Evolutionary conservation across 352 stramenopile species (phyloP), one percentile per base, ranked within the genome.

Genomic region (Globisporangium spiculum): DNA sequence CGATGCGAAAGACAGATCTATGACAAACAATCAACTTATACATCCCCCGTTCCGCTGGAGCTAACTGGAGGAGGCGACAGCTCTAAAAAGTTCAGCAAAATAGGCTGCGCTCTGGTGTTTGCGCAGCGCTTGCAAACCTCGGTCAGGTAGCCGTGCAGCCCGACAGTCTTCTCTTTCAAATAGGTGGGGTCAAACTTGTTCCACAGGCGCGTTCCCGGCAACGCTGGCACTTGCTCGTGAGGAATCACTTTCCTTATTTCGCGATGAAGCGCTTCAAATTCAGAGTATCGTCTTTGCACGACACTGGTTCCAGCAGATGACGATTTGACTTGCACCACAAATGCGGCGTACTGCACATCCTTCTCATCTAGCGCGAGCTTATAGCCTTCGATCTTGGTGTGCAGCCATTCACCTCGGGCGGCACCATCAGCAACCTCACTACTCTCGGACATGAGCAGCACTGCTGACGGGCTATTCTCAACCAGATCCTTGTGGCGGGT

Each of bases 151-250:
- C 80, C 80, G 38, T 92, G 84, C 34, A 94, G 76, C 3, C 63
- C 78, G 12, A 92, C 81, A 1, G 83, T 83, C 64, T 94, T 94
- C 44, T 92, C 75, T 65, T 92, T 94, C 36, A 96, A 61, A 67
- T 96, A 96, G 9, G 75, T 78, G 2, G 86, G 81, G 20, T 96
- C 88, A 46, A 94, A 90, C 67, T 94, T 94, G 76, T 85, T 89
- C 86, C 86, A 96, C 73, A 96, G 86, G 44, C 88, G 78, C 18
- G 88, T 94, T 2, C 78, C 68, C 0, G 88, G 88, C 38, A 96
- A 72, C 3, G 70, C 65, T 24, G 88, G 88, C 32, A 96, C 74
- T 56, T 96, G 85, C 56, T 94, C 88, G 61, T 91, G 81, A 32
- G 81, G 84, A 38, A 93, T 91, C 63, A 91, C 83, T 63, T 92